Evolutionary conservation across 176 grass and related monocot genomes (phyloP), one percentile per base, ranked within the genome.

Genomic region (Bothriochloa decipiens): DNA sequence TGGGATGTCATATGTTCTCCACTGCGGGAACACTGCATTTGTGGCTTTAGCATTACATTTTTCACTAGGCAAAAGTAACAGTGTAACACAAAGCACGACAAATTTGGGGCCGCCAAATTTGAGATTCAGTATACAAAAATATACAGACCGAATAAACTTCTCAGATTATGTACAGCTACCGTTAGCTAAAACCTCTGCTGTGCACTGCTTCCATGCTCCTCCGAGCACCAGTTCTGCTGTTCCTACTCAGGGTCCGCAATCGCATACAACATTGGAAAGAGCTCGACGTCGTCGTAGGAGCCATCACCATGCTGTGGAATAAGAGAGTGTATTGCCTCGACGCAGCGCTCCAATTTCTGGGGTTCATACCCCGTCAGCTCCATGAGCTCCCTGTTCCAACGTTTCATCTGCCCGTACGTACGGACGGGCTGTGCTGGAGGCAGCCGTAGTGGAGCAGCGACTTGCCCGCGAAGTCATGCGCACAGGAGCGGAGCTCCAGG

Each of bases 281-380:
- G 47, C 3, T 50, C 47, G 47, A 50, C 15, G 47, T 57, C 32
- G 32, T 25, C 13, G 63, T 29, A 32, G 26, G 25, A 81, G 29
- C 75, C 75, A 60, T 60, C 6, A 26, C n/a, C 37, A 65, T 23
- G 20, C 3, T 8, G 46, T 1, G 1, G n/a, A 25, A 70, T 20
- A 7, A 81, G 79, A 2, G 65, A 39, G 67, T n/a, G 70, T 25
- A 89, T 70, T 5, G 41, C 7, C 0, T 70, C 8, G 0, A 85
- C 55, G 77, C 29, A 41, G 8, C 3, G 8, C 39, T 47, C n/a
- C 36, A 89, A 7, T 17, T 88, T 68, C 35, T 5, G 11, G 35
- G 75, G 75, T 20, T 37, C 66, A 75, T 88, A 88, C 57, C 86
- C 74, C 4, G 81, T 79, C 57, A 84, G 23, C 35, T 74, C 75